phyloP scores from a whole-genome alignment of 345 rosid genomes.

The Camelina laxa region DNA sequence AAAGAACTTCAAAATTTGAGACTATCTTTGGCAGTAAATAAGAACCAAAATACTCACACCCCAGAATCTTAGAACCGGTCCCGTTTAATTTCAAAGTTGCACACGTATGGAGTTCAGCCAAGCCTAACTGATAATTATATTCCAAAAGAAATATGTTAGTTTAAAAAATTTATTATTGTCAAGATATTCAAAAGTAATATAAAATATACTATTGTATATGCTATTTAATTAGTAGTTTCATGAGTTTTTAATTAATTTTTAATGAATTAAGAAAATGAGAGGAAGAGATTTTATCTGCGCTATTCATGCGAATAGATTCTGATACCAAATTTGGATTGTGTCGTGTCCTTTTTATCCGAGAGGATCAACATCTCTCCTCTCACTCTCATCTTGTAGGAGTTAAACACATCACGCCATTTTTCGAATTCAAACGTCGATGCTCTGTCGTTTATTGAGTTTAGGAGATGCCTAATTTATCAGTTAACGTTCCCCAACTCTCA shows the following conservation, averaged over 20 bases:
- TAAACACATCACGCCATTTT: slow-evolving; percentile 27
- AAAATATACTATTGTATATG: too few species aligned
- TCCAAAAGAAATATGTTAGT: background rate
- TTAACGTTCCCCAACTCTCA: slow-evolving; percentile 38
- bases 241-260: background rate
- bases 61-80: background rate
- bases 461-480: slow-evolving; percentile 25
- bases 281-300: background rate
- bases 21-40: background rate
- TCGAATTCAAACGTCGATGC: background rate
- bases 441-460: slow-evolving; percentile 24
- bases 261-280: background rate
- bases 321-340: slow-evolving; percentile 31
- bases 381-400: background rate
- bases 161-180: background rate
- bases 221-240: background rate
- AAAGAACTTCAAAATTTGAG: background rate
- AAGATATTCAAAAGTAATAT: background rate
- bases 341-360: background rate
- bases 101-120: background rate
- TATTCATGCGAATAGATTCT: slow-evolving; percentile 15
- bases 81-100: too few species aligned
- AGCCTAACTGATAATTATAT: background rate
- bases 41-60: background rate
- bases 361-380: slow-evolving; percentile 7